phyloP scores from a whole-genome alignment of 192 early-diverging fungal species.

The Coemansia sp. region DNA sequence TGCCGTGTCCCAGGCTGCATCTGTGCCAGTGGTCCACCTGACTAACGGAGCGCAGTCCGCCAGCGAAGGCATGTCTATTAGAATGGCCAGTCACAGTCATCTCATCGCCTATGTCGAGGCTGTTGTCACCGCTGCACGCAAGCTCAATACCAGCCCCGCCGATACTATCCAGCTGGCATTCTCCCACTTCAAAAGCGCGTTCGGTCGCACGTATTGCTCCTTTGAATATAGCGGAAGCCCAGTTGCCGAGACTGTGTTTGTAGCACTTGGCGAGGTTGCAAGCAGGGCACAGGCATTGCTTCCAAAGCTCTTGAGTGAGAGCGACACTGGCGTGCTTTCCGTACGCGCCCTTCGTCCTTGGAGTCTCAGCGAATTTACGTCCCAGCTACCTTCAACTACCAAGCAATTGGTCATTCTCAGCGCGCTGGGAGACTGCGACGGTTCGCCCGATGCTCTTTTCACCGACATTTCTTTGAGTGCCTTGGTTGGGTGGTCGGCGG shows the following conservation, averaged over 20 bases:
- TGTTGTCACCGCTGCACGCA: slow-evolving; percentile 2
- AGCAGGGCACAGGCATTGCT: slow-evolving; percentile 59
- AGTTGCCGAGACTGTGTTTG: slow-evolving; percentile 76
- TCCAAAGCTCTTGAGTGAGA: slow-evolving; percentile 32
- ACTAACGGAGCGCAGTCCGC: slow-evolving; percentile 71
- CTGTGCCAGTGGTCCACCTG: slow-evolving; percentile 80
- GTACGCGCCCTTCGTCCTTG: slow-evolving; percentile 86
- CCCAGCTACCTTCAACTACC: slow-evolving; percentile 65
- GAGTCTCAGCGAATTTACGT: slow-evolving; percentile 72
- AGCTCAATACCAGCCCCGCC: slow-evolving; percentile 8
- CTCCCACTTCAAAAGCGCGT: slow-evolving; percentile 36
- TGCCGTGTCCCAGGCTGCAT: slow-evolving; percentile 63
- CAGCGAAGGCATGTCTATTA: slow-evolving; percentile 55
- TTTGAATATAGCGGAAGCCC: slow-evolving; percentile 83
- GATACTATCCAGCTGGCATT: slow-evolving; percentile 37
- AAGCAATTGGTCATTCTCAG: slow-evolving; percentile 77
- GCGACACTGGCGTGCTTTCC: slow-evolving; percentile 70
- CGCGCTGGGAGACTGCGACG: slow-evolving; percentile 48
- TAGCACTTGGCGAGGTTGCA: slow-evolving; percentile 70
- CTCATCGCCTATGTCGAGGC: slow-evolving; percentile 52
- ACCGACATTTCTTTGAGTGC: slow-evolving; percentile 75
- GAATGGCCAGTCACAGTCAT: slow-evolving; percentile 57
- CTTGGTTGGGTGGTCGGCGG: slow-evolving; percentile 54
- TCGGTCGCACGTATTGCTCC: slow-evolving; percentile 67
- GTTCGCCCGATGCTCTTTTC: slow-evolving; percentile 65